A percentile compares a stretch with the other conserved stretches of the same genome.
These are phyloP conservation scores for Apodospora peruviana DNA, from an alignment of 495 filamentous ascomycete genomes.

Conservation along the genomic window DNA sequence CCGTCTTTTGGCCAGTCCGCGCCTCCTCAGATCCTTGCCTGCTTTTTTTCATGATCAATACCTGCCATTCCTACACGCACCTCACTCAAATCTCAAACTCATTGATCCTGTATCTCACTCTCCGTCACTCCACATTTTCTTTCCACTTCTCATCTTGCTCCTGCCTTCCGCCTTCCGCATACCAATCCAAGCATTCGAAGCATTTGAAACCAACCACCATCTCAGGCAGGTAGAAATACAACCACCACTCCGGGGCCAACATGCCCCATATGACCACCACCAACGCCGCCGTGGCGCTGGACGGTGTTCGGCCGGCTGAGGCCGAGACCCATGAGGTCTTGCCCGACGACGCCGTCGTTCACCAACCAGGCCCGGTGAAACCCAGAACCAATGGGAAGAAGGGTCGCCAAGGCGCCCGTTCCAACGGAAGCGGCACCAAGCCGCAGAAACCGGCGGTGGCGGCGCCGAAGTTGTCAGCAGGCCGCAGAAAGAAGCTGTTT, in stretches of 20 bases:
- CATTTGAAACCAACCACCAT: too few relatives aligned
- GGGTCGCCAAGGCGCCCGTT: not conserved
- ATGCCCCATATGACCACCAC: not conserved
- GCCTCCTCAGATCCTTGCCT: too few relatives aligned
- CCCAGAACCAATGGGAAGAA: slow-evolving; percentile 21
- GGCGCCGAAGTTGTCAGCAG: slow-evolving; percentile 22
- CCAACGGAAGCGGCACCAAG: slow-evolving; percentile 1
- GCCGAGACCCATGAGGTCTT: slow-evolving; percentile 19
- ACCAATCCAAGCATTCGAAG: too few relatives aligned
- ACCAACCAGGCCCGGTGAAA: slow-evolving; percentile 22
- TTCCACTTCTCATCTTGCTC: too few relatives aligned
- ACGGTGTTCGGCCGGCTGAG: not conserved
- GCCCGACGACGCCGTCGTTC: slow-evolving; percentile 9
- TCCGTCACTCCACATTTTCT: too few relatives aligned
- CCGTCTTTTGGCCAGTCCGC: too few relatives aligned
- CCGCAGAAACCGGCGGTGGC: slow-evolving; percentile 28
- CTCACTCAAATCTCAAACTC: too few relatives aligned
- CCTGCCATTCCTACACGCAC: too few relatives aligned
- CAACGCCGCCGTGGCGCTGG: not conserved
- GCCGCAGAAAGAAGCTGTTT: slow-evolving; percentile 39
- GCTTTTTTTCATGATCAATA: too few relatives aligned
- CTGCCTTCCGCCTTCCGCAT: too few relatives aligned
- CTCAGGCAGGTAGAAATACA: too few relatives aligned
- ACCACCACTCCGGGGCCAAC: not conserved
- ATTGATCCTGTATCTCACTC: too few relatives aligned